Evolutionary conservation across 2,329 filamentous ascomycete genomes (phyloP).

Genomic region (Colletotrichum sp.): DNA sequence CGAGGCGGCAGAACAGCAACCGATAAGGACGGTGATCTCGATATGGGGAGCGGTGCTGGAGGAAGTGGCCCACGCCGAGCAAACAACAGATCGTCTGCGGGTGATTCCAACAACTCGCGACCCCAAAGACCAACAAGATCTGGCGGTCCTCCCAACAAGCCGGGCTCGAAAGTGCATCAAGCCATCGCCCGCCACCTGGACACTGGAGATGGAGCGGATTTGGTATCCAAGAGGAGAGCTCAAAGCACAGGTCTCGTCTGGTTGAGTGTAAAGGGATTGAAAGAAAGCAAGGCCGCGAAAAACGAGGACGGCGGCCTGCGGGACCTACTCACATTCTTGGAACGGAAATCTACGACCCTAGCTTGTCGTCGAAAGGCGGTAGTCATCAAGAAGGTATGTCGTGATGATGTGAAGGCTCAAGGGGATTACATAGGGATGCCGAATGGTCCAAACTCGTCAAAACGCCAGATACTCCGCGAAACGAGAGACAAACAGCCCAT

Average conservation of each 20-base stretch:
- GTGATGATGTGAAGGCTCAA: constrained; percentile 35
- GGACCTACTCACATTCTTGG: constrained; percentile 69
- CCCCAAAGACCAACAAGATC: constrained; percentile 32
- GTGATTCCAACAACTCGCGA: constrained; percentile 31
- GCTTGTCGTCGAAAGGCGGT: constrained; percentile 49
- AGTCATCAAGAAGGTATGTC: constrained; percentile 80
- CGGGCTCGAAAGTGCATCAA: constrained; percentile 22
- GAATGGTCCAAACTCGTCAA: constrained; percentile 40
- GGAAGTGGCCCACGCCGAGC: constrained; percentile 31
- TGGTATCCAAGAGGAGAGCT: constrained; percentile 19
- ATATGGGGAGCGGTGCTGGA: constrained; percentile 50
- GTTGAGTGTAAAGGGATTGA: constrained; percentile 65
- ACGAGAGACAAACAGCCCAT: no score
- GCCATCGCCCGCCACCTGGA: constrained; percentile 19
- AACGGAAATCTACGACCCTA: constrained; percentile 69
- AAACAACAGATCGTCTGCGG: constrained; percentile 30
- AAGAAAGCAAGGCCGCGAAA: constrained; percentile 68
- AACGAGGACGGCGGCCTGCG: constrained; percentile 71
- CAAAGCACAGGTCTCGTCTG: constrained; percentile 22
- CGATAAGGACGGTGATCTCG: constrained; percentile 64
- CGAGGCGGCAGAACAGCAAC: constrained; percentile 40
- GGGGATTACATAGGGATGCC: constrained; percentile 27
- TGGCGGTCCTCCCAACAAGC: constrained; percentile 15
- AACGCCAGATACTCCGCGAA: background rate
- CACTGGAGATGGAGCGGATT: constrained; percentile 18